Evolutionary conservation across 306 rosid genomes (phyloP).

Genomic region (Senna siamea): DNA sequence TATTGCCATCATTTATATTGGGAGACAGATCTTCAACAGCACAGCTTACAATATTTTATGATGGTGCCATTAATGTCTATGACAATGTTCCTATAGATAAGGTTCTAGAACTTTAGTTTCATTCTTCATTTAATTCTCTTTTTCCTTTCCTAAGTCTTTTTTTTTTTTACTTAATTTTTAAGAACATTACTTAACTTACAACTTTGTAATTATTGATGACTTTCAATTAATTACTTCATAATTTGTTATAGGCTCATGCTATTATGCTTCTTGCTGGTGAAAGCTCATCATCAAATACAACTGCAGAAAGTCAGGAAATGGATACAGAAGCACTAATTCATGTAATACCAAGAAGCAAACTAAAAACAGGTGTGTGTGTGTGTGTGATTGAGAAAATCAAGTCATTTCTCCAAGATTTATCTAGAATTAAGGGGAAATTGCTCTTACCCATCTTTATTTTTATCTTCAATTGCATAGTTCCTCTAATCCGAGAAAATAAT

Average conservation of each 20-base stretch:
- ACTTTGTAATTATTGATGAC: not conserved
- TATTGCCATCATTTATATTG: not conserved
- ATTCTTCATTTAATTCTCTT: not conserved
- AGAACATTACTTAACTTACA: not conserved
- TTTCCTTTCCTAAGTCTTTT: too few relatives aligned
- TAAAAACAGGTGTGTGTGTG: conserved; percentile 6
- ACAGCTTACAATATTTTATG: conserved; percentile 46
- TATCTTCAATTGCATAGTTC: too few relatives aligned
- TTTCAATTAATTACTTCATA: too few relatives aligned
- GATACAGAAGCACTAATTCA: not conserved
- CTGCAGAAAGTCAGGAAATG: conserved; percentile 3
- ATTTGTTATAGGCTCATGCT: conserved; percentile 29
- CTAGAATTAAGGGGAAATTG: too few relatives aligned
- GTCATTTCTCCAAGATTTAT: too few relatives aligned
- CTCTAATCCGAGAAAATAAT: too few relatives aligned
- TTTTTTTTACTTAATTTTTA: not conserved
- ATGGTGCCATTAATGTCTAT: conserved; percentile 38
- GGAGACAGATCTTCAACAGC: conserved; percentile 10
- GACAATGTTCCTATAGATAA: conserved; percentile 39
- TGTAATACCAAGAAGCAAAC: not conserved
- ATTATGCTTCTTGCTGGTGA: conserved; percentile 18
- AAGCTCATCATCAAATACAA: conserved; percentile 24
- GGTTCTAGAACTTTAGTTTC: conserved; percentile 18
- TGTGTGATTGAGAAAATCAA: too few relatives aligned
- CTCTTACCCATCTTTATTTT: too few relatives aligned